These are phyloP conservation scores for Schizonepeta tenuifolia DNA, from an alignment of 257 asterid genomes.

Conservation along the genomic window DNA sequence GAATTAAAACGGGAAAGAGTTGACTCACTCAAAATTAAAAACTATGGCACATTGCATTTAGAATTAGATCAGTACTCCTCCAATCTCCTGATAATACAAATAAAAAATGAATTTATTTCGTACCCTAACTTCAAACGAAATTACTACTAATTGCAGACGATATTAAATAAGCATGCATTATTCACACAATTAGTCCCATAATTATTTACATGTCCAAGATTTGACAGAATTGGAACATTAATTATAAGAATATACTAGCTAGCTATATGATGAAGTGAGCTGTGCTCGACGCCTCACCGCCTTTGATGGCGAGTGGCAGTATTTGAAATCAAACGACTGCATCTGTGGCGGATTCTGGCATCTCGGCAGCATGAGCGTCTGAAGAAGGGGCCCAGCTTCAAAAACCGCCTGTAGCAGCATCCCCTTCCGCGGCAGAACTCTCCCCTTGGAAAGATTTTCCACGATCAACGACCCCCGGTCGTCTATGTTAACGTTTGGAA, in stretches of 20 bases:
- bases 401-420: slow-evolving; percentile 60
- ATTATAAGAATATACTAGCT: slow-evolving; percentile 30
- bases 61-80: slow-evolving; percentile 40
- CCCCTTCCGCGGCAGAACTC: slow-evolving; percentile 61
- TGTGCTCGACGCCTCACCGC: slow-evolving; percentile 34
- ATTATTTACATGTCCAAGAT: slow-evolving; percentile 33
- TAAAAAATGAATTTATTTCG: slow-evolving; percentile 33
- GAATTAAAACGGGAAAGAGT: too few species aligned
- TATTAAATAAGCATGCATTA: slow-evolving; percentile 36
- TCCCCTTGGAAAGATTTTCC: slow-evolving; percentile 53
- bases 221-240: slow-evolving; percentile 34
- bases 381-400: slow-evolving; percentile 69
- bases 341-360: slow-evolving; percentile 87
- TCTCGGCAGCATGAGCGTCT: slow-evolving; percentile 63
- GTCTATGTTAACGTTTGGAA: not conserved
- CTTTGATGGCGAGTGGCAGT: slow-evolving; percentile 58
- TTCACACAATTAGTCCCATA: slow-evolving; percentile 30
- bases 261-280: slow-evolving; percentile 17
- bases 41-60: slow-evolving; percentile 45
- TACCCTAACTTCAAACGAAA: slow-evolving; percentile 27
- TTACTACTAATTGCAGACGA: slow-evolving; percentile 35
- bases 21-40: slow-evolving; percentile 33
- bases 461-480: slow-evolving; percentile 50
- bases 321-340: slow-evolving; percentile 51
- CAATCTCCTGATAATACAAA: slow-evolving; percentile 5